Conservation (phyloP, 257 asterid species). For the Petrea volubilis region DNA sequence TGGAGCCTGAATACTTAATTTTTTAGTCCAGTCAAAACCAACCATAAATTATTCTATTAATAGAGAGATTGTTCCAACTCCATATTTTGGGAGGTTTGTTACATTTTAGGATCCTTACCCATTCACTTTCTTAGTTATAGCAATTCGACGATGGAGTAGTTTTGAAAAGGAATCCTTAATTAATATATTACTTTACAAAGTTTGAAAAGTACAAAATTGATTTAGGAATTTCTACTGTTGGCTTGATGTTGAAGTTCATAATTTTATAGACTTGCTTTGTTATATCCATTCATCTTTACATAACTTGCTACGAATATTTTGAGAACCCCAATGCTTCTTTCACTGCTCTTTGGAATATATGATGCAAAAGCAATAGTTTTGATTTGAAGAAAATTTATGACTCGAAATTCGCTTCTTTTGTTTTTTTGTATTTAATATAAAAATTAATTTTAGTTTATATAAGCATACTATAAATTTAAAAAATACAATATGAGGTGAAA, state of each 20-base stretch:
- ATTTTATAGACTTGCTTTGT: neutral
- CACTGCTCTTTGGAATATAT: neutral
- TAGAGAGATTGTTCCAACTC: conserved; percentile 14
- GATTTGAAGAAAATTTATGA: too few relatives aligned
- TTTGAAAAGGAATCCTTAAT: neutral
- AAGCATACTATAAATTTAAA: too few relatives aligned
- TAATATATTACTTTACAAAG: neutral
- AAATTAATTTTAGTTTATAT: too few relatives aligned
- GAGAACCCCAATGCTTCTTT: neutral
- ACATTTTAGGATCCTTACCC: neutral
- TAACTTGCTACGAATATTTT: neutral
- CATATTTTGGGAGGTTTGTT: conserved; percentile 19
- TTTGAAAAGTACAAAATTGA: neutral
- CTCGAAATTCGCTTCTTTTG: too few relatives aligned
- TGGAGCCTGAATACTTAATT: too few relatives aligned
- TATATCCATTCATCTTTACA: neutral
- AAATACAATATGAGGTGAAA: too few relatives aligned
- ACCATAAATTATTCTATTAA: too few relatives aligned
- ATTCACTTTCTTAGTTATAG: conserved; percentile 1
- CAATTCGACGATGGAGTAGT: conserved; percentile 14
- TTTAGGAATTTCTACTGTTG: neutral
- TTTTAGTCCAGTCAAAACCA: too few relatives aligned
- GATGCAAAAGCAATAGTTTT: too few relatives aligned
- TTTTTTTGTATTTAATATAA: too few relatives aligned
- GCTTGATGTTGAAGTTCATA: neutral